phyloP scores from a whole-genome alignment of 2,329 filamentous ascomycete genomes.

The Alternaria tenuissima region DNA sequence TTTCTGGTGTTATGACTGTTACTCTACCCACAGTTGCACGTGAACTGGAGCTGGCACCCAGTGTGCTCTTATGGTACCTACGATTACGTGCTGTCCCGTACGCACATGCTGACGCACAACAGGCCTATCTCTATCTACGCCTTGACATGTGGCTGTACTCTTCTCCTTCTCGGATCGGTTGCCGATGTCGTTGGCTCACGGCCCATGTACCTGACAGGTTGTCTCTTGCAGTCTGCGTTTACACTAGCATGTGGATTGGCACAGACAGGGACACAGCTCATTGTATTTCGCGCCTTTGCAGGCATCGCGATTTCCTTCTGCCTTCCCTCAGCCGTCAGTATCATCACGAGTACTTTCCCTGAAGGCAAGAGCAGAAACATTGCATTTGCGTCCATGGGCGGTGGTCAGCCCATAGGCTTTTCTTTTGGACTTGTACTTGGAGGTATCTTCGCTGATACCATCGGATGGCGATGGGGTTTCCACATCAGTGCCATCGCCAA shows the following conservation, averaged over 20 bases:
- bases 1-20: conserved; percentile 53
- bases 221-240: conserved; percentile 54
- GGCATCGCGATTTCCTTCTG: conserved; percentile 59
- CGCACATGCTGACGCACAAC: conserved; percentile 10
- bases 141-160: neutral
- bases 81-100: neutral
- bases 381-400: conserved; percentile 61
- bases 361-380: conserved; percentile 60
- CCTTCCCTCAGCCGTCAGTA: conserved; percentile 58
- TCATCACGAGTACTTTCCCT: conserved; percentile 59
- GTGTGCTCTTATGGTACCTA: conserved; percentile 40
- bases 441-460: conserved; percentile 58
- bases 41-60: conserved; percentile 35
- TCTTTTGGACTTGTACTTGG: conserved; percentile 61
- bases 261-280: conserved; percentile 48
- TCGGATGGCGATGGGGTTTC: conserved; percentile 63
- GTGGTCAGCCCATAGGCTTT: conserved; percentile 62
- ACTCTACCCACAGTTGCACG: conserved; percentile 54
- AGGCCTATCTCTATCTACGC: conserved; percentile 52
- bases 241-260: conserved; percentile 57
- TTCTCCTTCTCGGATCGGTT: neutral
- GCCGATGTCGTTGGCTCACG: conserved; percentile 52
- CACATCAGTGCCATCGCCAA: conserved; percentile 54
- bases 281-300: conserved; percentile 57
- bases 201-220: conserved; percentile 58